Evolutionary conservation across 495 filamentous ascomycete species (phyloP).

Genomic region (Pseudoneurospora amorphoporcata): DNA sequence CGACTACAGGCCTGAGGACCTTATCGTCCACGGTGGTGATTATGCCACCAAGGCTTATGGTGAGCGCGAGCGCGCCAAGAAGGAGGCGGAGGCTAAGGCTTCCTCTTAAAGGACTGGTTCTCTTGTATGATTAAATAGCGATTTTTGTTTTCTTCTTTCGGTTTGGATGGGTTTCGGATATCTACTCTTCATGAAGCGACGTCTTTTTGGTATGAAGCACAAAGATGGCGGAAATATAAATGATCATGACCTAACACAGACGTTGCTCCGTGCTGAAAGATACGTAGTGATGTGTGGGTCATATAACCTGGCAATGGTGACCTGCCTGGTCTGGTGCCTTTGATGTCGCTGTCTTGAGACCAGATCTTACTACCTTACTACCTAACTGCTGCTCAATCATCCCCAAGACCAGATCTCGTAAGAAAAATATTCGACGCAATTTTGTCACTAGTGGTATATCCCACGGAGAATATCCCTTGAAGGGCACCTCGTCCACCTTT

Average conservation of each 20-base stretch:
- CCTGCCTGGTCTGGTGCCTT: too few relatives aligned
- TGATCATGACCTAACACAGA: not conserved
- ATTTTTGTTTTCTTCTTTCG: not conserved
- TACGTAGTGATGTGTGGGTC: not conserved
- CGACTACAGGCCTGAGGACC: constrained; percentile 82
- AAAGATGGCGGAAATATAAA: not conserved
- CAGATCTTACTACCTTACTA: too few relatives aligned
- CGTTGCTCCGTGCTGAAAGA: not conserved
- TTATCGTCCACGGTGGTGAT: constrained; percentile 87
- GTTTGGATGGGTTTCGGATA: not conserved
- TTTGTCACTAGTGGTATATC: too few relatives aligned
- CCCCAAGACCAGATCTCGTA: too few relatives aligned
- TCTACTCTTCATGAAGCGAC: not conserved
- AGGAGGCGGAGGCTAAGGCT: not conserved
- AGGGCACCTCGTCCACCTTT: too few relatives aligned
- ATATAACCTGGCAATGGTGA: too few relatives aligned
- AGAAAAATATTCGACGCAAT: too few relatives aligned
- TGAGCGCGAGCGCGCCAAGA: constrained; percentile 42
- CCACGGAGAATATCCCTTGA: too few relatives aligned
- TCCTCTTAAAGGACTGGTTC: not conserved
- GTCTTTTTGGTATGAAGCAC: not conserved
- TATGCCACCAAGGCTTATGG: constrained; percentile 96
- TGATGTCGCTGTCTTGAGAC: too few relatives aligned
- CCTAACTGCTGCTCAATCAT: too few relatives aligned
- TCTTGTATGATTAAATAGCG: not conserved